phyloP scores from a whole-genome alignment of 2,329 filamentous ascomycete genomes.

The Magnaporthiopsis poae region DNA sequence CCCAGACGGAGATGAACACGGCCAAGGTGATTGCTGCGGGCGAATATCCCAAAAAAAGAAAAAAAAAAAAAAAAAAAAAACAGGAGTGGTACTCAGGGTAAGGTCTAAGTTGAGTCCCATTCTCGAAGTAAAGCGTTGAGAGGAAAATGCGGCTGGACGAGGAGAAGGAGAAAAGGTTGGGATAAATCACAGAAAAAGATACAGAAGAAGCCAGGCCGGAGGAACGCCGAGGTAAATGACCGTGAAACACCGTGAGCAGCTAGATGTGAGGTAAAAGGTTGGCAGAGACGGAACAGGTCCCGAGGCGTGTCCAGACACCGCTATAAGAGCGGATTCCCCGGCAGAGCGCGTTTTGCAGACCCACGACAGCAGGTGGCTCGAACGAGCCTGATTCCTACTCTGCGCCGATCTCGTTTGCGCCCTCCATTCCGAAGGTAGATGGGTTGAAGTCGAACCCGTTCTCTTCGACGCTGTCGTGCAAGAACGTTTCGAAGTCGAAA shows the following conservation, averaged over 20 bases:
- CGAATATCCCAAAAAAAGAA: not conserved
- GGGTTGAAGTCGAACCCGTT: slow-evolving; percentile 46
- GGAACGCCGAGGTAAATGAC: not conserved
- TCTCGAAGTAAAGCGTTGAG: not conserved
- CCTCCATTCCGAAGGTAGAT: slow-evolving; percentile 44
- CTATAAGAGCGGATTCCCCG: not conserved
- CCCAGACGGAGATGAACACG: not conserved
- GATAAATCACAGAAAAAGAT: not conserved
- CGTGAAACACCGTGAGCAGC: not conserved
- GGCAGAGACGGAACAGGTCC: not conserved
- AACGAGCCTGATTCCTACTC: slow-evolving; percentile 30
- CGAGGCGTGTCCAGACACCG: not conserved
- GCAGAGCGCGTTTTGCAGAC: not conserved
- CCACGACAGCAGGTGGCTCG: not conserved
- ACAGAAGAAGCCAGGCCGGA: not conserved
- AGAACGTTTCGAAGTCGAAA: slow-evolving; percentile 60
- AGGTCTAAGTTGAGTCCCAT: not conserved
- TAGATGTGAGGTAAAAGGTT: not conserved
- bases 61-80: not conserved
- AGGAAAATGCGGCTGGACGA: not conserved
- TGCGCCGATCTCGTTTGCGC: slow-evolving; percentile 44
- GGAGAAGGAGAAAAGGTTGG: not conserved
- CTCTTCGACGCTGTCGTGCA: slow-evolving; percentile 44
- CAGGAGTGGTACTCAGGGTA: not conserved
- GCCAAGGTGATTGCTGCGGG: not conserved